Conservation (phyloP, 768 basidiomycete species). For the Termitomyces sp. region DNA sequence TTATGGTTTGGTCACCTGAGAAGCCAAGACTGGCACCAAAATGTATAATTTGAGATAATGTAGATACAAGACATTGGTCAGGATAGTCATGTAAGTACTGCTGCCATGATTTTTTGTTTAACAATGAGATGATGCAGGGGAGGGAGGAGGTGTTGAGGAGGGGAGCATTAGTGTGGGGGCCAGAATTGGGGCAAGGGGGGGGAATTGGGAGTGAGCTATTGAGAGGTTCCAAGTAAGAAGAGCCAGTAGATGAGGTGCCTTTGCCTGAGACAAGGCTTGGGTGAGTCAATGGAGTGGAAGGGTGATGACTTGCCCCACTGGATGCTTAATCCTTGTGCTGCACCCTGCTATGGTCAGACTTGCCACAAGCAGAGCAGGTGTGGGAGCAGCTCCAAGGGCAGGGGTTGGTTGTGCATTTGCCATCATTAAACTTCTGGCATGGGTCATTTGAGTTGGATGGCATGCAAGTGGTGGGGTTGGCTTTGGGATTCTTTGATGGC, state of each 20-base stretch:
- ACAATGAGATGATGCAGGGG: constrained; percentile 13
- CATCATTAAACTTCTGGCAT: not conserved
- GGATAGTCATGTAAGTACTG: constrained; percentile 25
- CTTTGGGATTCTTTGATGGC: too few species aligned
- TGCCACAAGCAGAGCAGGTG: not conserved
- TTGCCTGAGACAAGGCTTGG: not conserved
- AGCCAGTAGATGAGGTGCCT: not conserved
- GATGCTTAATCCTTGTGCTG: not conserved
- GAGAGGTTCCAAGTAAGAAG: not conserved
- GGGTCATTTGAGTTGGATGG: too few species aligned
- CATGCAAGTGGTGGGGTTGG: too few species aligned
- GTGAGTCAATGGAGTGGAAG: not conserved
- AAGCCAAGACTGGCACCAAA: constrained; percentile 27
- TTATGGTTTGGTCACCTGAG: constrained; percentile 6
- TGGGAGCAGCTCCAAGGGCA: not conserved
- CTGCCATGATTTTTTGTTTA: constrained; percentile 19
- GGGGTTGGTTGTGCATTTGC: not conserved
- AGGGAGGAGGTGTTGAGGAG: not conserved
- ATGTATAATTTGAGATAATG: constrained; percentile 25
- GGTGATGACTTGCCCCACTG: not conserved
- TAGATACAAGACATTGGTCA: constrained; percentile 22
- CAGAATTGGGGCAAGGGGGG: not conserved
- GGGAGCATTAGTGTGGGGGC: not conserved
- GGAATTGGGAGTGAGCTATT: not conserved
- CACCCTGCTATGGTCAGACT: not conserved